These are phyloP conservation scores for Hydrangea macrophylla DNA, from an alignment of 148 eudicot genomes.

Conservation along the genomic window DNA sequence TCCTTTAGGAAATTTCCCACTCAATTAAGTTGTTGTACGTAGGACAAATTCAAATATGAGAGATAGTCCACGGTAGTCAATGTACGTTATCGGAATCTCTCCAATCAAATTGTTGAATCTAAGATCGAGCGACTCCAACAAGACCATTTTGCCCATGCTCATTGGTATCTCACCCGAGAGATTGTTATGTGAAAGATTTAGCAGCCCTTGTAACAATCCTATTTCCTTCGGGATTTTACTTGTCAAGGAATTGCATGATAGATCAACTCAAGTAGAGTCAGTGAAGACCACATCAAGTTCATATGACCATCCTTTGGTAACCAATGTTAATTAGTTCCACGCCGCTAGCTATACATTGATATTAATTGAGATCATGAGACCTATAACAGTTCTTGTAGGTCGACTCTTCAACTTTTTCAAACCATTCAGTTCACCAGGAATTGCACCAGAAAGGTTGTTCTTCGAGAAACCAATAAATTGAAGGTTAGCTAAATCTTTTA, in stretches of 20 bases:
- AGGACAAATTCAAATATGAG: slow-evolving; percentile 1
- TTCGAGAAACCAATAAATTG: slow-evolving; percentile 1
- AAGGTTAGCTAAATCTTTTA: neutral
- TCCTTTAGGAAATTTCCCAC: slow-evolving; percentile 4
- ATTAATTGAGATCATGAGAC: neutral
- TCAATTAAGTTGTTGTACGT: neutral
- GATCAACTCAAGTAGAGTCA: neutral
- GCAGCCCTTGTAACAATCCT: neutral
- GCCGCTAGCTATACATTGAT: neutral
- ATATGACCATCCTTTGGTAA: neutral
- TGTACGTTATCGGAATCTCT: no score
- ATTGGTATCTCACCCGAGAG: neutral
- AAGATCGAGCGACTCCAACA: no score
- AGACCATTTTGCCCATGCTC: neutral
- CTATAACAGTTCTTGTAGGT: neutral
- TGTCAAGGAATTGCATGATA: neutral
- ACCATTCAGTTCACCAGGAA: neutral
- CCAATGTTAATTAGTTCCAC: neutral
- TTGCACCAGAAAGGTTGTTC: neutral
- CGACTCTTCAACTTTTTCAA: neutral
- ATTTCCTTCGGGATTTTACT: neutral
- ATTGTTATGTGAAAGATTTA: neutral
- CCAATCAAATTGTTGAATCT: no score
- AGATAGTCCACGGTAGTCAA: neutral
- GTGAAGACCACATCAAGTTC: neutral